Evolutionary conservation across 2,329 filamentous ascomycete genomes (phyloP).

Genomic region (Pseudogymnoascus verrucosus): DNA sequence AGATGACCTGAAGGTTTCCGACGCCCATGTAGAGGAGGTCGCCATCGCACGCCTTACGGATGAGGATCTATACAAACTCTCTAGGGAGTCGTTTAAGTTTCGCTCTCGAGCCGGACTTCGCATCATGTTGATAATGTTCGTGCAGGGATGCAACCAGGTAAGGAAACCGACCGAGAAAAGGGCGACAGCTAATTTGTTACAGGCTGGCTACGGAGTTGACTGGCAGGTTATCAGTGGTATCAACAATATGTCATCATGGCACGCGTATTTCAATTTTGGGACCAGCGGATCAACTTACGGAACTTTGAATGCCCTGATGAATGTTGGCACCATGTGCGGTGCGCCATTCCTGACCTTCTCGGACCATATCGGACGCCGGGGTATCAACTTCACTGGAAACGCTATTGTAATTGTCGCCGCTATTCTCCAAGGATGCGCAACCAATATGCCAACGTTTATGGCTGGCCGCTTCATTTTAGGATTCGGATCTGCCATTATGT

Average conservation of each 20-base stretch:
- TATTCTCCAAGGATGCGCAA: slow-evolving; percentile 21
- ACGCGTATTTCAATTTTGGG: slow-evolving; percentile 36
- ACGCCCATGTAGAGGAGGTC: slow-evolving; percentile 36
- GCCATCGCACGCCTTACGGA: slow-evolving; percentile 38
- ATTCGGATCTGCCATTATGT: slow-evolving; percentile 20
- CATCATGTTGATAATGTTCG: slow-evolving; percentile 35
- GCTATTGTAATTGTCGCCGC: slow-evolving; percentile 37
- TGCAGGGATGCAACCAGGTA: slow-evolving; percentile 39
- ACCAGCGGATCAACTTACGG: slow-evolving; percentile 29
- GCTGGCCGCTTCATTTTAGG: slow-evolving; percentile 21
- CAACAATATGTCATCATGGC: slow-evolving; percentile 36
- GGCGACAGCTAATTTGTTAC: not conserved
- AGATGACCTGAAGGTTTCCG: slow-evolving; percentile 27
- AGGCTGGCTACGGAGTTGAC: slow-evolving; percentile 39
- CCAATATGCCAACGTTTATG: slow-evolving; percentile 20
- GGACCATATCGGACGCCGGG: slow-evolving; percentile 44
- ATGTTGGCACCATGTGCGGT: slow-evolving; percentile 38
- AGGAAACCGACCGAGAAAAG: slow-evolving; percentile 8
- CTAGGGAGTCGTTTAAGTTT: slow-evolving; percentile 33
- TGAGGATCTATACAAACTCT: slow-evolving; percentile 36
- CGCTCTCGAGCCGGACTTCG: slow-evolving; percentile 35
- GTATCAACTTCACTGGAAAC: slow-evolving; percentile 40
- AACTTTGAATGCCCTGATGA: slow-evolving; percentile 41
- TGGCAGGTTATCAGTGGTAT: slow-evolving; percentile 42
- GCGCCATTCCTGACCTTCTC: slow-evolving; percentile 42